phyloP scores from a whole-genome alignment of 208 protist species.

The Leishmania martiniquensis region DNA sequence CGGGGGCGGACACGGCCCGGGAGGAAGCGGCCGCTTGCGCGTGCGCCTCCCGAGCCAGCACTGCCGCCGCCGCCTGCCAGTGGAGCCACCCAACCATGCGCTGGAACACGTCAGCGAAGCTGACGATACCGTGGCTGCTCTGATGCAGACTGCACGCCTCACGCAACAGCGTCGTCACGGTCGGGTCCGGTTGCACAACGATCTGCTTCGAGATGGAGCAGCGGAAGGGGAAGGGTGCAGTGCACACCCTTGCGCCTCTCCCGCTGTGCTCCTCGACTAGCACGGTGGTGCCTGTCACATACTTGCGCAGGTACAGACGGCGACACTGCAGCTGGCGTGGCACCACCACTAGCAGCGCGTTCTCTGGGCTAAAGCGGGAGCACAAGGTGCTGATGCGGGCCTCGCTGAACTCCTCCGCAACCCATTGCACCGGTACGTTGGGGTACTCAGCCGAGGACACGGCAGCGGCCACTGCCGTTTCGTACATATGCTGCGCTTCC shows the following conservation, averaged over 20 bases:
- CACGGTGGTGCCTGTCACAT: conserved; percentile 55
- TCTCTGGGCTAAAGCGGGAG: conserved; percentile 67
- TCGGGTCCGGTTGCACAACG: conserved; percentile 42
- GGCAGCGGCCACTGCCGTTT: conserved; percentile 51
- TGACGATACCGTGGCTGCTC: conserved; percentile 29
- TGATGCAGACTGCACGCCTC: conserved; percentile 50
- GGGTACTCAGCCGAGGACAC: conserved; percentile 45
- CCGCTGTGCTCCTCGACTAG: conserved; percentile 54
- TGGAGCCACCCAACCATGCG: conserved; percentile 47
- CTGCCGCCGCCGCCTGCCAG: conserved; percentile 34
- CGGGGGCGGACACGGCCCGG: not conserved
- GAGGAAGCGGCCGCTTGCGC: not conserved
- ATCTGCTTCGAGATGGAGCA: conserved; percentile 34
- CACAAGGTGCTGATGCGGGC: conserved; percentile 21
- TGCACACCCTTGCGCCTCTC: conserved; percentile 31
- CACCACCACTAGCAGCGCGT: conserved; percentile 61
- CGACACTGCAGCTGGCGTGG: conserved; percentile 63
- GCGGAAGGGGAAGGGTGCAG: conserved; percentile 52
- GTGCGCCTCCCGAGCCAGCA: conserved; percentile 19
- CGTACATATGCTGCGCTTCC: conserved; percentile 38
- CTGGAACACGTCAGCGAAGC: conserved; percentile 48
- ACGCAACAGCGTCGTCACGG: conserved; percentile 44
- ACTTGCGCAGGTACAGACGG: conserved; percentile 56
- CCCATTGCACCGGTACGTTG: conserved; percentile 76
- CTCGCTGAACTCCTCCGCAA: conserved; percentile 63